phyloP scores from a whole-genome alignment of 176 grass and related monocot species.

The Juncus effusus region DNA sequence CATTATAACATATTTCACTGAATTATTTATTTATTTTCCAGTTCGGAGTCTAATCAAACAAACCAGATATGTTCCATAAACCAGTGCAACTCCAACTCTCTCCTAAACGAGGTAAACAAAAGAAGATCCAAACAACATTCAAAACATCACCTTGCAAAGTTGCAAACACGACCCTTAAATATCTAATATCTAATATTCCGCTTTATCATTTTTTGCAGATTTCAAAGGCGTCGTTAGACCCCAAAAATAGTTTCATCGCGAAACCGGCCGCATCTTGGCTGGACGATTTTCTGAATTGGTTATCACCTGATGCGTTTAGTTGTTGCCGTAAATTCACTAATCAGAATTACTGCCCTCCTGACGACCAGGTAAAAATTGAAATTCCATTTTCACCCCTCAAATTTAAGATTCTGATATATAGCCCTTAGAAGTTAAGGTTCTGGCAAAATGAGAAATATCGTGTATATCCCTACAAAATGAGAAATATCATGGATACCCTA shows the following conservation, averaged over 20 bases:
- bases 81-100: constrained; percentile 82
- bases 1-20: not conserved
- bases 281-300: constrained; percentile 97
- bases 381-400: too few relatives aligned
- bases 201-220: constrained; percentile 48
- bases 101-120: constrained; percentile 76
- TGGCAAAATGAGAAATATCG: too few relatives aligned
- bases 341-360: constrained; percentile 90
- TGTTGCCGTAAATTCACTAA: constrained; percentile 83
- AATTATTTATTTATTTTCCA: constrained; percentile 43
- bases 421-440: too few relatives aligned
- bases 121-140: not conserved
- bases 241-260: constrained; percentile 77
- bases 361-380: constrained; percentile 60
- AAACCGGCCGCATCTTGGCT: constrained; percentile 98
- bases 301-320: constrained; percentile 96
- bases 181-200: not conserved
- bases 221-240: constrained; percentile 65
- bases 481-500: too few relatives aligned
- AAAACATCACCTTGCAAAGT: not conserved
- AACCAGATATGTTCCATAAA: constrained; percentile 97
- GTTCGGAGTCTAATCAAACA: constrained; percentile 61
- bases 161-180: not conserved
- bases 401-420: too few relatives aligned
- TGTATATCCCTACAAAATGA: constrained; percentile 21